A percentile compares a stretch with the other conserved stretches of the same genome.
These are phyloP conservation scores for Syncephalastrum sp. DNA, from an alignment of 371 early-diverging fungal genomes.

Conservation along the genomic window DNA sequence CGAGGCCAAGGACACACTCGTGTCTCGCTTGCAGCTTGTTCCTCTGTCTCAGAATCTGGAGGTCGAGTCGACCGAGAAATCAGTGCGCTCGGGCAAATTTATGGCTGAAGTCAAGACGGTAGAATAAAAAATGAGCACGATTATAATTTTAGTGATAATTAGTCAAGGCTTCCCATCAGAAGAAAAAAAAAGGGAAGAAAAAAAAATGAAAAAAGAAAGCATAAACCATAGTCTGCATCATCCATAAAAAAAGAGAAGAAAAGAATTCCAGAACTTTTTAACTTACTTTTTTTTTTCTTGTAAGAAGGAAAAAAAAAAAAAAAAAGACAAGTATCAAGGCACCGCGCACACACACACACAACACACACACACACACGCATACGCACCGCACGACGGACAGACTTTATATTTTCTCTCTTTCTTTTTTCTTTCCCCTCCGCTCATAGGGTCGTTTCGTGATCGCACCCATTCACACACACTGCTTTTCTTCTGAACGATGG, in stretches of 20 bases:
- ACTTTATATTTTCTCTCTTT: slow-evolving; percentile 1
- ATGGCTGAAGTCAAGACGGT: slow-evolving; percentile 28
- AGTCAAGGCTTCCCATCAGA: no score
- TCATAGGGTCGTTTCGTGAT: not conserved
- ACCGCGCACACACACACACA: not conserved
- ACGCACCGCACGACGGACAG: not conserved
- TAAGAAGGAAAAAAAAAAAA: not conserved
- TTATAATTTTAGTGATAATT: no score
- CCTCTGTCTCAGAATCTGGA: not conserved
- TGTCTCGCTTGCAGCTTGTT: slow-evolving; percentile 25
- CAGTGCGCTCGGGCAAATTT: slow-evolving; percentile 34
- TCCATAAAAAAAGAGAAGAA: not conserved
- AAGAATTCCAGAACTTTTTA: slow-evolving; percentile 8
- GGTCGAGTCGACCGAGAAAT: slow-evolving; percentile 15
- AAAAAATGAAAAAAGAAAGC: no score
- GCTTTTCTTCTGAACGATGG: slow-evolving; percentile 10
- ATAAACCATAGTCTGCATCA: no score
- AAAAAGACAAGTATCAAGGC: no score
- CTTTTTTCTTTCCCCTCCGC: slow-evolving; percentile 2
- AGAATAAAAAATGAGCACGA: not conserved
- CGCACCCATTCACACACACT: not conserved
- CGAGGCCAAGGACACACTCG: slow-evolving; percentile 34
- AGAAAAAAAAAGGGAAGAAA: no score
- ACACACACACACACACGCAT: not conserved
- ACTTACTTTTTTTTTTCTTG: slow-evolving; percentile 15